Base-by-base conservation (phyloP, 257 asterid genomes). In the Misopates orontium region DNA sequence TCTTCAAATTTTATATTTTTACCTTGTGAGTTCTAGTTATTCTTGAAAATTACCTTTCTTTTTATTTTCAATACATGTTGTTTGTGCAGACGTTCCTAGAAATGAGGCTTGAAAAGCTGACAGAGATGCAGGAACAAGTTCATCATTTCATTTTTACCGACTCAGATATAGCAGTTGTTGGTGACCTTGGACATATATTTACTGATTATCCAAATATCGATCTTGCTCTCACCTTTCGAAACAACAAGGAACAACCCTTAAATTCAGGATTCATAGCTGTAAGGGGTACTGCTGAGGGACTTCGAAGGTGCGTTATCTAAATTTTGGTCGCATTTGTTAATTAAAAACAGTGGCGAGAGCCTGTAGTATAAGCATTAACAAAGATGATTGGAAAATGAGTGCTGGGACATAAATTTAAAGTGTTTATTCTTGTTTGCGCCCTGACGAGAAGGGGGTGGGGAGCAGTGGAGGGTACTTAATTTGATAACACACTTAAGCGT, bases 181-280 rank as follows among this genome's bases (percentile, higher is more conserved):
- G 76, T 74, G 87, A 94, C 74, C 84, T 90, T 64, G 92, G 85
- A 56, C 77, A 62, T 53, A 78, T 86, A 61, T 94, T 86, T 74
- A 66, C 72, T 0, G 84, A 86, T 28, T 74, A 80, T 78, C 90
- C 92, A 47, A 48, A 74, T 77, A 88, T 88, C 78, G 89, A 90
- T 76, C 68, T 94, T 67, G 95, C 97, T 73, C 87, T 94, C 70
- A 94, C 99, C 76, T 94, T 87, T 77, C 83, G 97, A 59, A 94
- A 94, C 84, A 94, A 94, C 89, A 90, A 94, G 59, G 87, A 87
- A 18, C 97, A 93, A 73, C 96, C 97, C 67, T 79, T 93, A 31
- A 94, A 90, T 83, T 94, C 97, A 23, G 99, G 99, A 72, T 88
- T 94, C 60, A 90, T 94, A 68, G 97, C 96, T 54, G 90, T 90